Evolutionary conservation across 441 rosid species (phyloP).

Genomic region (Dalechampia spathulata): DNA sequence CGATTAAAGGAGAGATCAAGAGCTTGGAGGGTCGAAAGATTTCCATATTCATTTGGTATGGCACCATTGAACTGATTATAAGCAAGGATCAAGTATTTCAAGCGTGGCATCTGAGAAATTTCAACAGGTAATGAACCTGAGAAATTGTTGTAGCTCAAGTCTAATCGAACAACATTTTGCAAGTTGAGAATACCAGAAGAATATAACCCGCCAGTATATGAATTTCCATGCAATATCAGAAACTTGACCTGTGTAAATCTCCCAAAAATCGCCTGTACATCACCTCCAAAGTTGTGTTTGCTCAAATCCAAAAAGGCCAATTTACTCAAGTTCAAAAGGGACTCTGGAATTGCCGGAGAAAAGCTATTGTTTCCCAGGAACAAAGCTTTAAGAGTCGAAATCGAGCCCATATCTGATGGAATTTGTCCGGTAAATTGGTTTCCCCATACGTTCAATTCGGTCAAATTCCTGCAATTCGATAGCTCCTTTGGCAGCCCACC

Average conservation of each 20-base stretch:
- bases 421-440: conserved; percentile 52
- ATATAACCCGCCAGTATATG: conserved; percentile 44
- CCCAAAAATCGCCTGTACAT: conserved; percentile 60
- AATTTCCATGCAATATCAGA: conserved; percentile 51
- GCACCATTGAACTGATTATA: conserved; percentile 48
- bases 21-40: conserved; percentile 47
- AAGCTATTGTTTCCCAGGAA: conserved; percentile 65
- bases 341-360: conserved; percentile 46
- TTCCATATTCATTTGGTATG: conserved; percentile 70
- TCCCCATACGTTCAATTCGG: conserved; percentile 48
- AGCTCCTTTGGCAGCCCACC: conserved; percentile 41
- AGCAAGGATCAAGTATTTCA: conserved; percentile 63
- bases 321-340: conserved; percentile 44
- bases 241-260: conserved; percentile 49
- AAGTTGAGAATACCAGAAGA: conserved; percentile 65
- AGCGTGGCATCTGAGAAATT: conserved; percentile 37
- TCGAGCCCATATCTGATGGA: conserved; percentile 53
- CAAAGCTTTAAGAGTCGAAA: conserved; percentile 49
- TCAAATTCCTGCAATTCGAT: conserved; percentile 47
- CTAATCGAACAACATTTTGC: conserved; percentile 44
- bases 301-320: conserved; percentile 67
- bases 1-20: conserved; percentile 78
- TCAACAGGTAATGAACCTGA: conserved; percentile 56
- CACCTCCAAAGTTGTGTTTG: conserved; percentile 51
- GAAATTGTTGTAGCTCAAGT: conserved; percentile 69